Evolutionary conservation across 2,329 filamentous ascomycete genomes (phyloP), one percentile per base, ranked within the genome.

Genomic region (Fusarium sterilihyphosum): DNA sequence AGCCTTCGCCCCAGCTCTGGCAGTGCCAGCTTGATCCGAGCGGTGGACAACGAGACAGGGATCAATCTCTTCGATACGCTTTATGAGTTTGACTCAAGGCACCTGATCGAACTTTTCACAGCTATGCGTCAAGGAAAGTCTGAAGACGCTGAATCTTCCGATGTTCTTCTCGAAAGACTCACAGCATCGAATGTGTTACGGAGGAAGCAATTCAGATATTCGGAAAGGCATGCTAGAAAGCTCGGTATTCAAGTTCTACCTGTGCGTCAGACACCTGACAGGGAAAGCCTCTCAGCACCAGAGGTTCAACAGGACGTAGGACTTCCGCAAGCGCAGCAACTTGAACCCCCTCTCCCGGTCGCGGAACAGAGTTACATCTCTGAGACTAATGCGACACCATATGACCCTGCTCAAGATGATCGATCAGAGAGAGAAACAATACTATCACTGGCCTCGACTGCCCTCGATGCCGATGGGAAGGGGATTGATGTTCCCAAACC

Each of bases 281-380:
- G n/a, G n/a, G n/a, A n/a, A n/a, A n/a, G n/a, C n/a, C 4, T 2
- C 8, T 22, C 13, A 5, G 18, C 0, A 5, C 8, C 18, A 47
- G 24, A 29, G 0, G 18, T 0, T 16, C 0, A 0, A 47, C 8
- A 16, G 13, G 13, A 22, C 2, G 13, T 7, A 0, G 24, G 24
- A 8, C 8, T 7, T 16, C 24, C 0, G 8, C 2, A 47, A 29
- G 8, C 3, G 17, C 24, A 29, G 0, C 44, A 8, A 0, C 18
- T 3, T 29, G 44, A 29, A 3, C 2, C 22, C 0, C 6, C 12
- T 5, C 12, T 18, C 18, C 12, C 0, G 0, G 13, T 10, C 8
- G 5, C 3, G 24, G 44, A 47, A 29, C 24, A 47, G 24, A 47
- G 44, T 3, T 8, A 3, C 8, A 12, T 47, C 13, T 47, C 24